phyloP scores from a whole-genome alignment of 805 yeast genomes.

The Metschnikowia bowlesiae region DNA sequence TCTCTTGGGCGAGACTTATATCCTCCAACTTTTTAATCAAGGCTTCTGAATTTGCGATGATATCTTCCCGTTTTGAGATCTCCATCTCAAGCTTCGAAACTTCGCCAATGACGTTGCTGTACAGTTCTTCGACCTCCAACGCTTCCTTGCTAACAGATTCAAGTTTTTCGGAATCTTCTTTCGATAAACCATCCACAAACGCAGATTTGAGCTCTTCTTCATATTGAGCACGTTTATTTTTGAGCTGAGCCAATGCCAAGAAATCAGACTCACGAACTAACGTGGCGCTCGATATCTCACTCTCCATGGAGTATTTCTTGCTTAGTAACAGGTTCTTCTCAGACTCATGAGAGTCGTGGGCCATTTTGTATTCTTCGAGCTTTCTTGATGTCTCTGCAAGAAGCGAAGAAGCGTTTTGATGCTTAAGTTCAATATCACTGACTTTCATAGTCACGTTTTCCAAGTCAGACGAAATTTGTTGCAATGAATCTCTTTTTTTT shows the following conservation, averaged over 20 bases:
- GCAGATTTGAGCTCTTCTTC: slow-evolving; percentile 47
- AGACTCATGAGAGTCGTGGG: slow-evolving; percentile 42
- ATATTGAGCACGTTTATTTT: slow-evolving; percentile 40
- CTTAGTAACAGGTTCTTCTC: slow-evolving; percentile 39
- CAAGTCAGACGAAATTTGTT: slow-evolving; percentile 31
- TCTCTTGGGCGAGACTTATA: slow-evolving; percentile 1
- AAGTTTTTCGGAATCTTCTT: slow-evolving; percentile 45
- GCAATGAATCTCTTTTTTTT: slow-evolving; percentile 44
- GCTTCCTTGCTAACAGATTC: slow-evolving; percentile 31
- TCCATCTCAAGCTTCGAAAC: slow-evolving; percentile 45
- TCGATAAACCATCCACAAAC: slow-evolving; percentile 51
- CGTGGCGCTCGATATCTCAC: slow-evolving; percentile 35
- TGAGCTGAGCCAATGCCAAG: slow-evolving; percentile 9
- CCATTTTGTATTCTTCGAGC: slow-evolving; percentile 40
- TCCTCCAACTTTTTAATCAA: slow-evolving; percentile 11
- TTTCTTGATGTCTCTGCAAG: slow-evolving; percentile 31
- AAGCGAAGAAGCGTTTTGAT: slow-evolving; percentile 47
- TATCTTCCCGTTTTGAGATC: slow-evolving; percentile 18
- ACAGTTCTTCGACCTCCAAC: slow-evolving; percentile 33
- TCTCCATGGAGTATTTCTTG: slow-evolving; percentile 41
- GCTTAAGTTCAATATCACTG: slow-evolving; percentile 44
- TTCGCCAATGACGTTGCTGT: slow-evolving; percentile 37
- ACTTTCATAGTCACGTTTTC: slow-evolving; percentile 32
- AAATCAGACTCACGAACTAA: slow-evolving; percentile 29
- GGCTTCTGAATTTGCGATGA: slow-evolving; percentile 4